A percentile compares a stretch with the other conserved stretches of the same genome.
phyloP scores from a whole-genome alignment of 2,329 filamentous ascomycete genomes.

The Colletotrichum sp. region DNA sequence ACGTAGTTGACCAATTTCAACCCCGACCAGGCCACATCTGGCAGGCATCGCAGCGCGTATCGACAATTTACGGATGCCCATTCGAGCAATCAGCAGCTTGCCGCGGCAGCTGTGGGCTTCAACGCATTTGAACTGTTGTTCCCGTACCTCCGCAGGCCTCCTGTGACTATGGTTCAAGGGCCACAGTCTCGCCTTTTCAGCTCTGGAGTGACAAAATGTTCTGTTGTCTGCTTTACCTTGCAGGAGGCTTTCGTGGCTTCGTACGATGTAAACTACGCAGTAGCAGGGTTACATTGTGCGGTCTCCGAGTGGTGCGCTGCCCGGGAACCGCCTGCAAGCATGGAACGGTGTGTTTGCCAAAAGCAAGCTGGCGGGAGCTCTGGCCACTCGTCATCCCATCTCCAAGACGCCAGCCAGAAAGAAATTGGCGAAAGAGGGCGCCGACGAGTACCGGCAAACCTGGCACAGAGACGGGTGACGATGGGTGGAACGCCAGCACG shows the following conservation, averaged over 20 bases:
- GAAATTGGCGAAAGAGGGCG: not conserved
- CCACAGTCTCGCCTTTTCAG: not conserved
- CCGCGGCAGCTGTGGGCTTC: not conserved
- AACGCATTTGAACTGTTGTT: not conserved
- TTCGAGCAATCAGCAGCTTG: not conserved
- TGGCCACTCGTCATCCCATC: slow-evolving; percentile 6
- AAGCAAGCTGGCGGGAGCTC: slow-evolving; percentile 6
- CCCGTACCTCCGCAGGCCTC: not conserved
- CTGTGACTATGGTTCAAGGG: not conserved
- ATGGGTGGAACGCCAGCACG: not conserved
- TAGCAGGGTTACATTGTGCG: not conserved
- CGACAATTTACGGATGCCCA: not conserved
- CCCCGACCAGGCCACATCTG: not conserved
- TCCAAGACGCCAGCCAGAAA: not conserved
- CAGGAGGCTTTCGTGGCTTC: not conserved
- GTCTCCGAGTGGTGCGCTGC: not conserved
- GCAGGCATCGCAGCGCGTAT: not conserved
- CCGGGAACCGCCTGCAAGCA: not conserved
- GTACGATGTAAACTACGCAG: not conserved
- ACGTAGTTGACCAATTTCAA: slow-evolving; percentile 14
- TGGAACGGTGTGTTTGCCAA: not conserved
- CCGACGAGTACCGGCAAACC: not conserved
- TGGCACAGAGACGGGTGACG: not conserved
- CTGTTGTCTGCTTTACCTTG: not conserved
- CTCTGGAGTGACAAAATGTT: not conserved